Evolutionary conservation across 768 basidiomycete genomes (phyloP), one percentile per base, ranked within the genome.

Genomic region (Boletus rubroflammeus): DNA sequence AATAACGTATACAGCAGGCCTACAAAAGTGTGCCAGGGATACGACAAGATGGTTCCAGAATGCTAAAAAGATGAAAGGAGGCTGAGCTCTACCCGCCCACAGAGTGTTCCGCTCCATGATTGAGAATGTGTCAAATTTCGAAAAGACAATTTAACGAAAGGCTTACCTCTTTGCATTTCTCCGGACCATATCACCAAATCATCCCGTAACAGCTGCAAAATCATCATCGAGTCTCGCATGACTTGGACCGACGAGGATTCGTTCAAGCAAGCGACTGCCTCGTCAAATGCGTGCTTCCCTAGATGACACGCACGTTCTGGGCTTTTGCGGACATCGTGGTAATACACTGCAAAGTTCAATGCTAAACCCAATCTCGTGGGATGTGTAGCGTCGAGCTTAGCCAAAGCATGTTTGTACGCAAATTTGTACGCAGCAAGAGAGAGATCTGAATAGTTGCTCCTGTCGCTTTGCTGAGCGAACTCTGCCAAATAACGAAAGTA

Each of bases 341-440:
- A 93, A 76, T 90, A 95, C 47, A 95, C 93, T n/a, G 90, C 86
- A 74, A 95, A 93, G 75, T 94, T 95, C 64, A 95, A 78, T 32
- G 92, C 91, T 47, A 95, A 76, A 34, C 92, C 93, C 54, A 95
- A 76, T 62, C 91, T 82, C 57, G 93, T 94, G 52, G 93, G 91
- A 73, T 94, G 89, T 45, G 87, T 83, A 6, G 86, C 78, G 25
- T 83, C 84, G 49, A 95, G 81, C 63, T 87, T 85, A 53, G 80
- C 78, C 51, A 81, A 67, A 35, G 92, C 91, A 61, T 93, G 89
- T 71, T 89, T 83, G 68, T 92, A 93, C 45, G 93, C 90, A 54
- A 79, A 74, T 76, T 89, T 91, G 80, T 95, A 90, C 3, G 89
- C 86, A 60, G 87, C 86, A 55, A 93, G 81, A 19, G 92, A 91